phyloP scores from a whole-genome alignment of 805 yeast genomes.

The Hanseniaspora jakobsenii region DNA sequence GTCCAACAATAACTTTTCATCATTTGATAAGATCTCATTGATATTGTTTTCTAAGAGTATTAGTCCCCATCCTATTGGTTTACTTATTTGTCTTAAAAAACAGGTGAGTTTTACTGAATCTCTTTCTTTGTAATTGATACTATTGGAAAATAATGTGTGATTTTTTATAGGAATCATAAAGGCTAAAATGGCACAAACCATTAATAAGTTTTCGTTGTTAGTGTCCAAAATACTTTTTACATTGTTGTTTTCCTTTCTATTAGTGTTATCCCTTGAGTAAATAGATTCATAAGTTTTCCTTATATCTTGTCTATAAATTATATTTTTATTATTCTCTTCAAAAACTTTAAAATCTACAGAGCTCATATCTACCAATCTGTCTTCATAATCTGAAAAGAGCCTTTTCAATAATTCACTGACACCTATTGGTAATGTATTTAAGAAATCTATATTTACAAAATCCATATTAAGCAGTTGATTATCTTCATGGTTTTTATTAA shows the following conservation, averaged over 20 bases:
- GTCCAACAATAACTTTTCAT: background rate
- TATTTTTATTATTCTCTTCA: background rate
- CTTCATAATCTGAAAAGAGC: background rate
- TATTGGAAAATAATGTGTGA: slow-evolving; percentile 6
- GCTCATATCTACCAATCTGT: background rate
- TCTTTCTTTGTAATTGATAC: slow-evolving; percentile 3
- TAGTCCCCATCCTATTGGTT: slow-evolving; percentile 10
- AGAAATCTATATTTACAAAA: background rate
- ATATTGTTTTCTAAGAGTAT: background rate
- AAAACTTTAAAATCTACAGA: background rate
- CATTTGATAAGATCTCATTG: background rate
- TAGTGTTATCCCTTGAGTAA: too few relatives aligned
- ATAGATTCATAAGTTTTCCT: background rate
- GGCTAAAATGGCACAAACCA: background rate
- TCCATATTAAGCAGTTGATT: too few relatives aligned
- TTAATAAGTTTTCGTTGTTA: background rate
- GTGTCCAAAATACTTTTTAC: background rate
- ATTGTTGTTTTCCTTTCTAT: too few relatives aligned
- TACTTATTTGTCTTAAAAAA: slow-evolving; percentile 9
- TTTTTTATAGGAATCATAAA: slow-evolving; percentile 8
- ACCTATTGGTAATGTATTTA: background rate
- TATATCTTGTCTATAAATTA: slow-evolving; percentile 9
- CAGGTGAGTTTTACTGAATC: slow-evolving; percentile 3
- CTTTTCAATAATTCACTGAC: background rate
- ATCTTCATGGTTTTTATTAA: background rate